phyloP scores from a whole-genome alignment of 371 early-diverging fungal genomes.

The Syncephalis plumigaleata region DNA sequence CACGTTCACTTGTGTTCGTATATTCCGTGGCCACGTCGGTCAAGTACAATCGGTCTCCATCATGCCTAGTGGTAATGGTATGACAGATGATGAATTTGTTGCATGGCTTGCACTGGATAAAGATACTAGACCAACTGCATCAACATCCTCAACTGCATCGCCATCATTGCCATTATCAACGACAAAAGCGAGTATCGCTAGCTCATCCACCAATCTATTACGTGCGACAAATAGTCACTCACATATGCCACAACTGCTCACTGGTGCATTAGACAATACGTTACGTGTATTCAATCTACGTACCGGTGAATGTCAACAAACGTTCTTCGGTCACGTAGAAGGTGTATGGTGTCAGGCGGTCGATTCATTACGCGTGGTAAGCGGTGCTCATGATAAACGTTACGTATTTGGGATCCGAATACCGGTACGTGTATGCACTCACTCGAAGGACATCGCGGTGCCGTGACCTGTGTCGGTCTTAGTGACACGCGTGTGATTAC shows the following conservation, averaged over 20 bases:
- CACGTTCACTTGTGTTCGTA: constrained; percentile 46
- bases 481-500: constrained; percentile 77
- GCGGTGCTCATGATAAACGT: constrained; percentile 74
- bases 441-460: constrained; percentile 38
- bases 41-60: constrained; percentile 47
- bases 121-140: neutral
- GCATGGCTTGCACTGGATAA: constrained; percentile 4
- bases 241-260: constrained; percentile 40
- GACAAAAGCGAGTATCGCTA: too few relatives aligned
- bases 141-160: constrained; percentile 1
- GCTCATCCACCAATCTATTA: too few relatives aligned
- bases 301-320: constrained; percentile 60
- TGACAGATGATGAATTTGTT: constrained; percentile 2
- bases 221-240: neutral
- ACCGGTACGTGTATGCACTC: constrained; percentile 65
- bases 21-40: constrained; percentile 59
- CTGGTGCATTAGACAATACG: constrained; percentile 78
- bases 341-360: constrained; percentile 81
- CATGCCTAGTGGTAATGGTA: constrained; percentile 8
- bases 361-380: constrained; percentile 78
- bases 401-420: constrained; percentile 92
- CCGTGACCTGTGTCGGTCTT: constrained; percentile 61
- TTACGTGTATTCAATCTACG: constrained; percentile 72
- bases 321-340: constrained; percentile 79
- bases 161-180: too few relatives aligned